Evolutionary conservation across 2,329 filamentous ascomycete genomes (phyloP), one percentile per base, ranked within the genome.

Genomic region (Helicocarpus griseus): DNA sequence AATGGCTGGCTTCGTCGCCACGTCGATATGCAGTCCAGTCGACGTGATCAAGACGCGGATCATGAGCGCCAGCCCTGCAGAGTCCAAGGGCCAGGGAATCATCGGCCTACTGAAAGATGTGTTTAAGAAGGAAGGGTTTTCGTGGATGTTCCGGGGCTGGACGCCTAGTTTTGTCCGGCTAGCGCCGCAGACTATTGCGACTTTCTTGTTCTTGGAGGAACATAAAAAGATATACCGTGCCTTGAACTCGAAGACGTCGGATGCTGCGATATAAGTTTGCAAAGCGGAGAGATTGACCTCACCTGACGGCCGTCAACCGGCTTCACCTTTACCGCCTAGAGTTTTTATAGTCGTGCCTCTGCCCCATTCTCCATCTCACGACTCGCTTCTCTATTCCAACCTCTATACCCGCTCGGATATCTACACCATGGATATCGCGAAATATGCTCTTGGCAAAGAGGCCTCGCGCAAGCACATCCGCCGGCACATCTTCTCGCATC

Each of bases 81-180:
- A 73, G 51, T 61, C 62, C 33, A 73, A 62, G 63, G 75, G 60
- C 5, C 67, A 70, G 5, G 67, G 67, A 35, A 65, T 83, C 4
- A 55, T 74, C 4, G 65, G 66, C 35, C 63, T 82, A 29, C 61
- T 84, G 46, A 69, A 71, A 21, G 73, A 79, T 19, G 79, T 81
- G 31, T 77, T 72, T 52, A 69, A 70, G 48, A 71, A 74, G 47
- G 81, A 84, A 63, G 82, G 82, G 9, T 65, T 80, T 31, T 67
- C 72, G 4, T 85, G 81, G 81, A 79, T 81, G 69, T 84, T 83
- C 69, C 76, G 79, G 57, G 81, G 81, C 24, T 85, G 81, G 81
- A 77, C 82, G 14, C 81, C 81, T 17, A 83, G 81, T 63, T 85
- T 85, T 58, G 80, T 84, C 52, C 74, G 81, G 6, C 65, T 85